Evolutionary conservation across 176 grass and related monocot genomes (phyloP).

Genomic region (barley (Hordeum vulgare)): DNA sequence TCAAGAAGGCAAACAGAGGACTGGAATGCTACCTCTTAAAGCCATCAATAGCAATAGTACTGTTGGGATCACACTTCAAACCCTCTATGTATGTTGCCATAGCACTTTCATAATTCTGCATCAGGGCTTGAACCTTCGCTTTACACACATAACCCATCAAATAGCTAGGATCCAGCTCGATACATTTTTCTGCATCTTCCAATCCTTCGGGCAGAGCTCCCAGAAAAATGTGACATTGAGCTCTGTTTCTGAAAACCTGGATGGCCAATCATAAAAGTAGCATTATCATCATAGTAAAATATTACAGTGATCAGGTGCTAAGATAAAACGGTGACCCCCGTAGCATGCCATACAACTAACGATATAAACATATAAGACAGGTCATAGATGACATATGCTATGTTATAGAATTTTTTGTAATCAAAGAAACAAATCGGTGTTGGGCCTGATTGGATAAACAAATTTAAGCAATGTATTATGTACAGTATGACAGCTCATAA

Average conservation of each 20-base stretch:
- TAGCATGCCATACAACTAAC: background rate
- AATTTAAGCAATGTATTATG: background rate
- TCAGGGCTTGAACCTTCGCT: conserved; percentile 33
- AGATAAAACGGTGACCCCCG: background rate
- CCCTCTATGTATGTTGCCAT: conserved; percentile 40
- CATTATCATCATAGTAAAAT: background rate
- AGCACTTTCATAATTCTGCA: conserved; percentile 31
- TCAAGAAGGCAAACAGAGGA: background rate
- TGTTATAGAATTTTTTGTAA: background rate
- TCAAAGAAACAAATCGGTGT: background rate
- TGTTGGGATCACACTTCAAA: conserved; percentile 52
- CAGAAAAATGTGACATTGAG: conserved; percentile 38
- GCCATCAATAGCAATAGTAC: conserved; percentile 31
- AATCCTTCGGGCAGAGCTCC: conserved; percentile 41
- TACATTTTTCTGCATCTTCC: conserved; percentile 48
- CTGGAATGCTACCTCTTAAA: conserved; percentile 27
- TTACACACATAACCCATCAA: conserved; percentile 39
- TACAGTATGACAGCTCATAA: background rate
- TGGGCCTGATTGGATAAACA: background rate
- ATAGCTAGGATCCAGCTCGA: conserved; percentile 45
- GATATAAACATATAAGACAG: background rate
- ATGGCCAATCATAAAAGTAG: background rate
- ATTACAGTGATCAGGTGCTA: background rate
- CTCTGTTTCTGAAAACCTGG: conserved; percentile 42
- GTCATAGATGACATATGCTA: background rate